Evolutionary conservation across 2,329 filamentous ascomycete species (phyloP).

Genomic region (Colletotrichum falcatum): DNA sequence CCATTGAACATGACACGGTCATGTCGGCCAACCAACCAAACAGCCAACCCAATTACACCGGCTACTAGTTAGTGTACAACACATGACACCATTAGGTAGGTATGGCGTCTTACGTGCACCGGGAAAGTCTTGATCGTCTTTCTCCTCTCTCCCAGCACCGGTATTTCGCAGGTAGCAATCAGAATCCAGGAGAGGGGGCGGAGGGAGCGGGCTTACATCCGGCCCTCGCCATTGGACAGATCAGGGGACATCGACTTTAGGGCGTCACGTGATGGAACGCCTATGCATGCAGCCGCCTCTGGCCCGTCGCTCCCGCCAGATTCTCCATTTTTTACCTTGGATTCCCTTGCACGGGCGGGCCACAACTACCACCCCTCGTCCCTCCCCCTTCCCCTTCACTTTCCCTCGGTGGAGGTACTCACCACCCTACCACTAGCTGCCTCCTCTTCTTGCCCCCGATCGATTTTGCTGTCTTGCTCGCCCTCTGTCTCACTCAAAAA

Average conservation of each 20-base stretch:
- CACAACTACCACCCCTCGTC: not conserved
- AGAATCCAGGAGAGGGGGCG: conserved; percentile 8
- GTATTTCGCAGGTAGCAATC: not conserved
- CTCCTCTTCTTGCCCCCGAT: not conserved
- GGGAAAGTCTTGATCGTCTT: no score
- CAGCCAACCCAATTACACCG: not conserved
- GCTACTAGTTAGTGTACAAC: no score
- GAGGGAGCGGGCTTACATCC: not conserved
- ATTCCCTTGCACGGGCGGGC: conserved; percentile 32
- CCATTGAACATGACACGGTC: not conserved
- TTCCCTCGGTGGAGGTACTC: not conserved
- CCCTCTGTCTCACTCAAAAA: not conserved
- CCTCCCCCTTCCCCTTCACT: no score
- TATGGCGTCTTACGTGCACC: not conserved
- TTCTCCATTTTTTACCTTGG: conserved; percentile 36
- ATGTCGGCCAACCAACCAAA: not conserved
- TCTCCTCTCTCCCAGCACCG: not conserved
- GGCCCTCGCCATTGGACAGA: conserved; percentile 28
- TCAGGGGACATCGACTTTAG: conserved; percentile 27
- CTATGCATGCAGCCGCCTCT: conserved; percentile 40
- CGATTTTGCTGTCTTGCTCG: not conserved
- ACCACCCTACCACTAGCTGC: not conserved
- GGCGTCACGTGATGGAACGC: conserved; percentile 31
- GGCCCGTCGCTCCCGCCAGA: conserved; percentile 37
- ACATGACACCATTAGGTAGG: not conserved